Evolutionary conservation across 345 rosid species (phyloP), one percentile per base, ranked within the genome.

Genomic region (Hypericum androsaemum): DNA sequence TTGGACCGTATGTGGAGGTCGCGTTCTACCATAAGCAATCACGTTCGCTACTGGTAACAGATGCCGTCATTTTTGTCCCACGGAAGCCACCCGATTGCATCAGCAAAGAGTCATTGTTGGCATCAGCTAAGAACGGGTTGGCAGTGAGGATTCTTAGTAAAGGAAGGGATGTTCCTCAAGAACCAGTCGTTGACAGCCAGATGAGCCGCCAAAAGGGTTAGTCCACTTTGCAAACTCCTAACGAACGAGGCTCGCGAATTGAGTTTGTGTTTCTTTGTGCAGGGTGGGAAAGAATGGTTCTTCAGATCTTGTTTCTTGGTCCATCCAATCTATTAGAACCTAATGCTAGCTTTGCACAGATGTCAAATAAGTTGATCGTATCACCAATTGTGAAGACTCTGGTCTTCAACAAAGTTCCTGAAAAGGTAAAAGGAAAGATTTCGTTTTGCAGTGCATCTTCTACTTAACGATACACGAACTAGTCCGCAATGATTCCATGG

Each of bases 281-380:
- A 92, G 96, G 98, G 6, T 92, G 98, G 98, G 98, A 92, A 70
- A 82, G 98, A 78, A 87, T 87, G 96, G 98, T 92, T 55, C 79
- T 90, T 32, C 96, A 90, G 57, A 90, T 90, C 41, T 62, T 87
- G 69, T 90, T 90, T 65, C 96, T 90, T 7, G 96, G 98, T 38
- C 98, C 96, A 0, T 82, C 96, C 12, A 84, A 90, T 74, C 85
- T 90, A 60, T 69, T 90, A 70, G 98, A 90, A 66, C 98, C 98
- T 22, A 87, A 87, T 12, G 80, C 89, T 49, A 90, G 88, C 78
- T 90, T 90, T 42, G 83, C 88, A 36, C 92, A 81, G 67, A 90
- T 84, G 95, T 90, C 98, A 0, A 84, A 87, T 52, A 87, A 87
- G 75, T 76, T 90, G 57, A 90, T 90, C 6, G 98, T 90, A 53